Percentiles rank a stretch among this genome's conserved stretches.
Conservation (phyloP, 495 filamentous ascomycete genomes). For the Neurospora sp. region DNA sequence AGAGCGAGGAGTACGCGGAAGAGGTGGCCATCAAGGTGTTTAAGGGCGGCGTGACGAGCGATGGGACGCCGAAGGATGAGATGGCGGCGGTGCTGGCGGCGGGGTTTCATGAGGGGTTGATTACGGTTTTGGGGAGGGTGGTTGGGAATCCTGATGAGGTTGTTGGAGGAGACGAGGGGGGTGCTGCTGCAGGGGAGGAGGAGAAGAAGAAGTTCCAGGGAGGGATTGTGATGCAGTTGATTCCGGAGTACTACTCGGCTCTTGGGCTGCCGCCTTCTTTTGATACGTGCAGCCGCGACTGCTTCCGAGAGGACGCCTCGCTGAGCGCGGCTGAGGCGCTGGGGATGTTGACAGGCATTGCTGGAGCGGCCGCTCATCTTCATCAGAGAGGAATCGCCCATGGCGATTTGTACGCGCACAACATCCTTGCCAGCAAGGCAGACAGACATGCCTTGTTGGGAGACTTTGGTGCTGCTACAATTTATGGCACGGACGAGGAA, state of each 20-base stretch:
- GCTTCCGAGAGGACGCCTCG: slow-evolving; percentile 22
- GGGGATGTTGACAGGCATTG: slow-evolving; percentile 27
- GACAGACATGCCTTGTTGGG: slow-evolving; percentile 32
- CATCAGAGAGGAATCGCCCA: slow-evolving; percentile 32
- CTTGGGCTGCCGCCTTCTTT: slow-evolving; percentile 21
- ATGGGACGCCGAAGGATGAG: slow-evolving; percentile 34
- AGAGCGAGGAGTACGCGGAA: slow-evolving; percentile 15
- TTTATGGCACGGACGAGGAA: slow-evolving; percentile 19
- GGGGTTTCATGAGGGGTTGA: slow-evolving; percentile 34
- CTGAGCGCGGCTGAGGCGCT: slow-evolving; percentile 20
- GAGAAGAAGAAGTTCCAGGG: slow-evolving; percentile 12
- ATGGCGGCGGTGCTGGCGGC: slow-evolving; percentile 32
- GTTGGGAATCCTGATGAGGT: slow-evolving; percentile 27
- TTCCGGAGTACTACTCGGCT: slow-evolving; percentile 18
- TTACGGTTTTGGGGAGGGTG: slow-evolving; percentile 32
- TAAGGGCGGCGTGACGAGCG: slow-evolving; percentile 26
- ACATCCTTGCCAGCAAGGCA: slow-evolving; percentile 29
- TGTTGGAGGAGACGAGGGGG: neutral
- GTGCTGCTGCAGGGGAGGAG: neutral
- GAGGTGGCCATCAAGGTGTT: slow-evolving; percentile 39
- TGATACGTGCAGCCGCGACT: slow-evolving; percentile 25
- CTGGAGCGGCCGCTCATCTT: slow-evolving; percentile 29
- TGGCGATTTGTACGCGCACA: slow-evolving; percentile 34
- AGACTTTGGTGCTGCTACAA: slow-evolving; percentile 35
- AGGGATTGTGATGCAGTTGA: slow-evolving; percentile 30